These are phyloP conservation scores for Brassica nigra DNA, from an alignment of 345 rosid genomes.

Conservation along the genomic window DNA sequence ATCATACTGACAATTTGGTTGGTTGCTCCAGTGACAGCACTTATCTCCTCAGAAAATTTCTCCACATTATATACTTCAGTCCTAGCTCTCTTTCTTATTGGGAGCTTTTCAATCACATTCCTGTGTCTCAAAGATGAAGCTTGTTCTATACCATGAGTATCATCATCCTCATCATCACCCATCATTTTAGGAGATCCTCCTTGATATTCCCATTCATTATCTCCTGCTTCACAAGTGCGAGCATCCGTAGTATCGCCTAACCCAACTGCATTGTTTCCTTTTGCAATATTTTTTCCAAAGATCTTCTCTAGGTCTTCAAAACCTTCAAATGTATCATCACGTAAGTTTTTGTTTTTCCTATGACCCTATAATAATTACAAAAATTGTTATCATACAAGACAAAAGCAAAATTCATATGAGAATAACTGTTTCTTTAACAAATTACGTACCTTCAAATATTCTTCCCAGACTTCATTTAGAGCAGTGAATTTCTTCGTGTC, in stretches of 20 bases:
- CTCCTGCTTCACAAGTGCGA: not conserved
- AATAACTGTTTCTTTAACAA: not conserved
- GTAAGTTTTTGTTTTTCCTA: not conserved
- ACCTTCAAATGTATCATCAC: not conserved
- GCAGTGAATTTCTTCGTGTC: not conserved
- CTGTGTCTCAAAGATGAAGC: not conserved
- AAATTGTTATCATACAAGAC: not conserved
- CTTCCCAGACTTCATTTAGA: not conserved
- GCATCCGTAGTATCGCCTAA: not conserved
- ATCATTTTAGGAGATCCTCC: not conserved
- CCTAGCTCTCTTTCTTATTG: not conserved
- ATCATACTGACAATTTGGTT: no score
- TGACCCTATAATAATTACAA: not conserved
- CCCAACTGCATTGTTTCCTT: not conserved
- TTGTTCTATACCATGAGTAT: not conserved
- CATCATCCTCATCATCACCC: not conserved
- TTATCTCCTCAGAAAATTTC: not conserved
- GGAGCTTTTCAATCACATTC: not conserved
- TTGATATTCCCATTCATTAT: not conserved
- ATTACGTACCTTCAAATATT: not conserved
- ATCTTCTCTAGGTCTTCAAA: not conserved
- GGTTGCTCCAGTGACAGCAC: no score
- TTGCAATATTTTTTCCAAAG: not conserved
- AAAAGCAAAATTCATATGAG: not conserved
- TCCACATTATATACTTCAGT: not conserved